These are phyloP conservation scores for Leucocoprinus sp. DNA, from an alignment of 768 basidiomycete genomes.

Conservation along the genomic window DNA sequence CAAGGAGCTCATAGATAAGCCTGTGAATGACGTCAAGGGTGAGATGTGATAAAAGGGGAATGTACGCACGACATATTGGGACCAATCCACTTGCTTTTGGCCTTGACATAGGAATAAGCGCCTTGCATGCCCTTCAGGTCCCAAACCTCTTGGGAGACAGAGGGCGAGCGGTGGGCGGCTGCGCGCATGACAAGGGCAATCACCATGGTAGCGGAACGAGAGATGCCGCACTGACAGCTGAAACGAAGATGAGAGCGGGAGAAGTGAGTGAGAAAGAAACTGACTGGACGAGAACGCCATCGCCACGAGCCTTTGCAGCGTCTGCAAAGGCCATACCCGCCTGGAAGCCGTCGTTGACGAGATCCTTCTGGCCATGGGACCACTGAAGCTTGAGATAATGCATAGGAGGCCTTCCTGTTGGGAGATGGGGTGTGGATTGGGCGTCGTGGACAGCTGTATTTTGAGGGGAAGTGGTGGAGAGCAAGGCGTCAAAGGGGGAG, in stretches of 20 bases:
- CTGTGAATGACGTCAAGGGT: slow-evolving; percentile 39
- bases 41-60: slow-evolving; percentile 2
- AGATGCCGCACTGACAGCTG: slow-evolving; percentile 92
- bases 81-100: slow-evolving; percentile 80
- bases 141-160: slow-evolving; percentile 69
- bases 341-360: slow-evolving; percentile 72
- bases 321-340: slow-evolving; percentile 79
- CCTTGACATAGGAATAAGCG: slow-evolving; percentile 84
- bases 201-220: slow-evolving; percentile 81
- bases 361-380: slow-evolving; percentile 92
- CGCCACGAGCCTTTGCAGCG: slow-evolving; percentile 62
- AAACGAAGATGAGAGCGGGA: slow-evolving; percentile 15
- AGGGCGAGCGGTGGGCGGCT: slow-evolving; percentile 58
- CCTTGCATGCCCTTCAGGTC: slow-evolving; percentile 82
- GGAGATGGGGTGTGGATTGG: slow-evolving; percentile 49
- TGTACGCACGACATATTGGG: slow-evolving; percentile 89
- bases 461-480: slow-evolving; percentile 57
- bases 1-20: slow-evolving; percentile 88
- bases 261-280: slow-evolving; percentile 25
- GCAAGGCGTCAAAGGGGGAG: slow-evolving; percentile 53
- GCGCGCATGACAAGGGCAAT: slow-evolving; percentile 93
- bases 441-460: slow-evolving; percentile 31
- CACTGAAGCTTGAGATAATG: slow-evolving; percentile 86
- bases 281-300: slow-evolving; percentile 80
- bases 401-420: slow-evolving; percentile 67